Conservation (phyloP, 129 eudicot genomes). For the carrot (Daucus carota) region DH1_v3.0 NC_030388.2:32047501-32048000, state of each 20-base stretch:
- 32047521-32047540: constrained; percentile 2
- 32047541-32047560: constrained; percentile 10
- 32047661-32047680: constrained; percentile 35
- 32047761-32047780: constrained; percentile 32
- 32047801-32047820: constrained; percentile 61
- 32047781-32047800: constrained; percentile 50
- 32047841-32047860: constrained; percentile 81
- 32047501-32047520: background rate
- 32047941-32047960: constrained; percentile 12
- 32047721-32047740: constrained; percentile 39
- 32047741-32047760: constrained; percentile 37
- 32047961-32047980: constrained; percentile 57
- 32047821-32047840: constrained; percentile 91
- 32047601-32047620: constrained; percentile 31
- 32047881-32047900: constrained; percentile 48
- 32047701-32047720: constrained; percentile 37
- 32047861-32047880: constrained; percentile 89
- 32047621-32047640: constrained; percentile 36
- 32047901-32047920: background rate
- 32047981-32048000: constrained; percentile 67
- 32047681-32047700: constrained; percentile 33
- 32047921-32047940: background rate
- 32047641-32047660: constrained; percentile 37
- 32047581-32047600: background rate
- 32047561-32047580: background rate